These are phyloP conservation scores for Neoscytalidium dimidiatum DNA, from an alignment of 2,329 filamentous ascomycete genomes.

Conservation along the genomic window DNA sequence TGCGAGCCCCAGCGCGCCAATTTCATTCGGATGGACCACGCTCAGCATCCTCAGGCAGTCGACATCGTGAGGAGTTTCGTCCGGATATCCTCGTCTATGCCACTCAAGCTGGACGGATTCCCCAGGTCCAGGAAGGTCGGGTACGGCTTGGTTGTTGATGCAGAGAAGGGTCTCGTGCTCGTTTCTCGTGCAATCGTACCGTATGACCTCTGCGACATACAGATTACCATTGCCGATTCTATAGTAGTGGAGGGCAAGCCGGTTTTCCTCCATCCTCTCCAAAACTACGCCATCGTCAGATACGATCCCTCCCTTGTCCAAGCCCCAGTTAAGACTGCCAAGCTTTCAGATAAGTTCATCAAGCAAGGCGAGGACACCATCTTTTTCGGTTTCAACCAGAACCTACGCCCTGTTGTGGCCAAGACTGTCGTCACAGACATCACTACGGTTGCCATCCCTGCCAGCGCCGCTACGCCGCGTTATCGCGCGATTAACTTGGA, in stretches of 20 bases:
- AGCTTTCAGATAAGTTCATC: slow-evolving; percentile 76
- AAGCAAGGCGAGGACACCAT: slow-evolving; percentile 93
- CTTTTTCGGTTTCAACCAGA: slow-evolving; percentile 98
- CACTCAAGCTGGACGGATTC: slow-evolving; percentile 96
- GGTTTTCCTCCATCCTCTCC: slow-evolving; percentile 91
- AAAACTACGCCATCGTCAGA: slow-evolving; percentile 94
- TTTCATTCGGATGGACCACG: slow-evolving; percentile 89
- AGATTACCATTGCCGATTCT: slow-evolving; percentile 93
- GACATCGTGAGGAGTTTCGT: slow-evolving; percentile 95
- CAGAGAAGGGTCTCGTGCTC: slow-evolving; percentile 90
- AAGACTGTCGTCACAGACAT: slow-evolving; percentile 97
- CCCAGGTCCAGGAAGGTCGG: slow-evolving; percentile 92
- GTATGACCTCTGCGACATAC: slow-evolving; percentile 95
- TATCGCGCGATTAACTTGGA: slow-evolving; percentile 93
- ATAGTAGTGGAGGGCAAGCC: slow-evolving; percentile 94
- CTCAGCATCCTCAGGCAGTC: slow-evolving; percentile 85
- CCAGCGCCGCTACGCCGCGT: slow-evolving; percentile 85
- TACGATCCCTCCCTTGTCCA: slow-evolving; percentile 94
- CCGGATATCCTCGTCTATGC: slow-evolving; percentile 88
- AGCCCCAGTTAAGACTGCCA: slow-evolving; percentile 87
- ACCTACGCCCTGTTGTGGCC: slow-evolving; percentile 87
- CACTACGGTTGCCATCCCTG: slow-evolving; percentile 93
- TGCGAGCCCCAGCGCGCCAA: slow-evolving; percentile 77
- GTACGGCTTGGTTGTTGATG: slow-evolving; percentile 96
- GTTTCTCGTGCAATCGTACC: slow-evolving; percentile 94